Conservation (phyloP, 352 stramenopile species). For the Globisporangium nagaii region DNA sequence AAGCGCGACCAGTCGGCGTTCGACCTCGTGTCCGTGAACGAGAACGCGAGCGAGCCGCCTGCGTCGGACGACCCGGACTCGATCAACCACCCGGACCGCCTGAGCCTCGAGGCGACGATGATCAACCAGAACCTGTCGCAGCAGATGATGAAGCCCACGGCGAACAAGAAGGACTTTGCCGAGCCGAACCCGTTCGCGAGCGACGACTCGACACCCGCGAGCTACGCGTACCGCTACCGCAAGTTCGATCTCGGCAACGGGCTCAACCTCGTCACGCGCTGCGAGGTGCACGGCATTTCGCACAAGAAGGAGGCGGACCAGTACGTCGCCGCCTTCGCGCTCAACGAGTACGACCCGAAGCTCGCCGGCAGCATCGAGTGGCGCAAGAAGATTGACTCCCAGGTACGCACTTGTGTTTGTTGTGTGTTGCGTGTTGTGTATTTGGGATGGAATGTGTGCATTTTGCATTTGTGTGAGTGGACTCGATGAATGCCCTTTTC, state of each 20-base stretch:
- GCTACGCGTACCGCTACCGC: constrained; percentile 95
- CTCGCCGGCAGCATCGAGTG: constrained; percentile 85
- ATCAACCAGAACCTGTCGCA: constrained; percentile 99
- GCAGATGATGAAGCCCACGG: constrained; percentile 87
- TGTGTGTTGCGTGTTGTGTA: constrained; percentile 9
- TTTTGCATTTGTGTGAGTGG: constrained; percentile 13
- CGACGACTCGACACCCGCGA: constrained; percentile 91
- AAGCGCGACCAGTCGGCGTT: constrained; percentile 94
- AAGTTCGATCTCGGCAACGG: constrained; percentile 92
- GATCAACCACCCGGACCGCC: constrained; percentile 95
- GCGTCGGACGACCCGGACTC: constrained; percentile 76
- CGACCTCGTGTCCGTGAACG: constrained; percentile 94
- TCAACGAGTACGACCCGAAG: constrained; percentile 98
- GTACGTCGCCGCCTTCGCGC: constrained; percentile 93
- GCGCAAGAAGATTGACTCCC: constrained; percentile 96
- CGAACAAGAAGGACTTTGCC: constrained; percentile 57
- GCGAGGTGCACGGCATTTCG: constrained; percentile 92
- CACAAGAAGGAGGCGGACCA: constrained; percentile 84
- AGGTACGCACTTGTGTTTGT: constrained; percentile 34
- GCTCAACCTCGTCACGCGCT: constrained; percentile 90
- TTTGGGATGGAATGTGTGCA: too few relatives aligned
- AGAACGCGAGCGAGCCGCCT: constrained; percentile 93
- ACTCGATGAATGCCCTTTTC: constrained; percentile 62
- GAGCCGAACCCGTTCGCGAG: constrained; percentile 93
- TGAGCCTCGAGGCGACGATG: constrained; percentile 96